These are phyloP conservation scores for Aspergillus proliferans DNA, from an alignment of 2,329 filamentous ascomycete species.

Conservation along the genomic window DNA sequence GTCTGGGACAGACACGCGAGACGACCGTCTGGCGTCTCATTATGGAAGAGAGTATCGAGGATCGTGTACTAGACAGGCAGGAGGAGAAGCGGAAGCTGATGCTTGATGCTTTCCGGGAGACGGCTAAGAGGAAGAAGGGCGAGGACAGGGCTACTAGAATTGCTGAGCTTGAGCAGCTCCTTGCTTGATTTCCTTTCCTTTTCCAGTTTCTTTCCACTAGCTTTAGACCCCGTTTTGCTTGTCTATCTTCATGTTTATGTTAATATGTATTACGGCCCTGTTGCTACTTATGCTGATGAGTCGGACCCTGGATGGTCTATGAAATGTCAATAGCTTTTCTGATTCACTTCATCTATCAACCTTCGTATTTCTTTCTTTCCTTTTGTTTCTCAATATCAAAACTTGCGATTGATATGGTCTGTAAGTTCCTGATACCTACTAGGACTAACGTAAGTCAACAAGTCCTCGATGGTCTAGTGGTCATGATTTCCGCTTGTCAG, in stretches of 20 bases:
- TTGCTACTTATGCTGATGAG: no score
- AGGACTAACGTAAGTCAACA: no score
- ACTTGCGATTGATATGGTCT: no score
- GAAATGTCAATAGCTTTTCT: no score
- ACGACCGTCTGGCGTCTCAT: conserved; percentile 77
- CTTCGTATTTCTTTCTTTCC: no score
- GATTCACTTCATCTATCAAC: no score
- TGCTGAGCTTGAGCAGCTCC: conserved; percentile 40
- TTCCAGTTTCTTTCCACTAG: neutral
- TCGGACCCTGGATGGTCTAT: no score
- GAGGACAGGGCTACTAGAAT: conserved; percentile 51
- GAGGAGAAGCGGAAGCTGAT: conserved; percentile 72
- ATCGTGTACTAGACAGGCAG: conserved; percentile 72
- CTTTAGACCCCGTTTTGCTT: neutral
- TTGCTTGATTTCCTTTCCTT: conserved; percentile 12
- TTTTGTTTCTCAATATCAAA: no score
- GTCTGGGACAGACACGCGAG: conserved; percentile 72
- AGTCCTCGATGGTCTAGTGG: no score
- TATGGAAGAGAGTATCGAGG: conserved; percentile 74
- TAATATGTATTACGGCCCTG: neutral
- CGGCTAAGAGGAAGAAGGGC: conserved; percentile 50
- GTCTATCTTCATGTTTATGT: neutral
- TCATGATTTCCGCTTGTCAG: no score
- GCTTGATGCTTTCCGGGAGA: conserved; percentile 72
- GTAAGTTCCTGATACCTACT: no score